phyloP scores from a whole-genome alignment of 1,139 yeast species.

The Yamadazyma epiphylla region DNA sequence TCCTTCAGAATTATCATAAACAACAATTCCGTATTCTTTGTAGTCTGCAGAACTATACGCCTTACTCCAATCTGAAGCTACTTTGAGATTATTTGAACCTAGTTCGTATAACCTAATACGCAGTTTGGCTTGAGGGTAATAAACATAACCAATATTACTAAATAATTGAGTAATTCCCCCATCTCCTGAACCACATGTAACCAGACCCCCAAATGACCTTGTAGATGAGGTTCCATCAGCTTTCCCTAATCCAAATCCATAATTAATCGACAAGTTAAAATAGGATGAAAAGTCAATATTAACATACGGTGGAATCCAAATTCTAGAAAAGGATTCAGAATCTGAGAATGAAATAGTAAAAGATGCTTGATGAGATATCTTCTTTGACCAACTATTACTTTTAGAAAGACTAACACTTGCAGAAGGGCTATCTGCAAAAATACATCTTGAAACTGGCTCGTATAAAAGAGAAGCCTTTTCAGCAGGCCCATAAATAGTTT shows the following conservation, averaged over 20 bases:
- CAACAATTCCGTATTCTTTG: slow-evolving; percentile 11
- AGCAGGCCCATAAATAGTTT: background rate
- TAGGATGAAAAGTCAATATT: too few species aligned
- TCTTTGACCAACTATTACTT: background rate
- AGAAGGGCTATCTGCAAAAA: background rate
- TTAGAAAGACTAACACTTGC: background rate
- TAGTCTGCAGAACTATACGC: slow-evolving; percentile 5
- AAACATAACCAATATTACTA: slow-evolving; percentile 8
- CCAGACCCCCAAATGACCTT: slow-evolving; percentile 9
- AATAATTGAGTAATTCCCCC: slow-evolving; percentile 11
- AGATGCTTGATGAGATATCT: background rate
- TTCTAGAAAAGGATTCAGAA: too few species aligned
- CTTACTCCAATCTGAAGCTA: slow-evolving; percentile 5
- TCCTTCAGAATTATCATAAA: slow-evolving; percentile 12
- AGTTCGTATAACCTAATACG: slow-evolving; percentile 6
- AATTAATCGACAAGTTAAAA: slow-evolving; percentile 1
- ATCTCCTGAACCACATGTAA: slow-evolving; percentile 9
- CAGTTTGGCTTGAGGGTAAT: slow-evolving; percentile 11
- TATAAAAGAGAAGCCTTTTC: background rate
- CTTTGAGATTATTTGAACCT: slow-evolving; percentile 1
- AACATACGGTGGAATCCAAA: background rate
- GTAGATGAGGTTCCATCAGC: slow-evolving; percentile 6
- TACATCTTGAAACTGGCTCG: background rate
- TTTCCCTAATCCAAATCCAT: slow-evolving; percentile 4
- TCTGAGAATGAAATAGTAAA: too few species aligned